These are phyloP conservation scores for Eucalyptus sideroxylon DNA, from an alignment of 345 rosid species.

Conservation along the genomic window DNA sequence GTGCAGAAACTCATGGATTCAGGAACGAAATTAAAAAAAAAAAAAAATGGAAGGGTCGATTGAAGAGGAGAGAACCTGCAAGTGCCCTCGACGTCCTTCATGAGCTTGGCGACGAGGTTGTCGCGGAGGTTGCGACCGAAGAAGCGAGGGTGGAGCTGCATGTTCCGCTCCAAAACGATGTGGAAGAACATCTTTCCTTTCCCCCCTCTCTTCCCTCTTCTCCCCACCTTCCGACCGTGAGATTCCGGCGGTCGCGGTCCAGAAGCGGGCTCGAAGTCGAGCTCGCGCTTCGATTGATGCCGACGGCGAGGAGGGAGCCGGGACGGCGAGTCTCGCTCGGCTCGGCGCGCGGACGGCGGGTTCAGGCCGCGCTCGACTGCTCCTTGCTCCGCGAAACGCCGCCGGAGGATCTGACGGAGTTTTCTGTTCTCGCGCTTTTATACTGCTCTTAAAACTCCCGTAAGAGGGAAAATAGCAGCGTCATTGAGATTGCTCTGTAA, in stretches of 20 bases:
- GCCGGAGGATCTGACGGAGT: neutral
- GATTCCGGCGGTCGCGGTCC: neutral
- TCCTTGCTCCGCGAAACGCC: neutral
- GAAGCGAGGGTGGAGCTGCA: slow-evolving; percentile 86
- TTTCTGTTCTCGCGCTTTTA: neutral
- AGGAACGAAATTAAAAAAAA: neutral
- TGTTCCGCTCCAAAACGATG: slow-evolving; percentile 76
- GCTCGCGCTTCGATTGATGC: neutral
- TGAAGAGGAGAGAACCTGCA: slow-evolving; percentile 42
- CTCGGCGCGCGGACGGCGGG: neutral
- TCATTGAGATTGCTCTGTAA: neutral
- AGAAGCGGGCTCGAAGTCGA: neutral
- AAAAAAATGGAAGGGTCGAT: neutral
- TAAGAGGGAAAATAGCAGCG: neutral
- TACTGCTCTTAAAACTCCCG: neutral
- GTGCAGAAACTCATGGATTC: neutral
- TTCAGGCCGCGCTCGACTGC: neutral
- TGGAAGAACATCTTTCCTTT: slow-evolving; percentile 62
- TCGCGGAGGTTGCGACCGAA: slow-evolving; percentile 85
- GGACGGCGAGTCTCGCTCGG: neutral
- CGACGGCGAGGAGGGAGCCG: neutral
- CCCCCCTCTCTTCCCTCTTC: neutral
- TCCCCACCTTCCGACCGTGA: neutral
- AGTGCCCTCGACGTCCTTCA: slow-evolving; percentile 97
- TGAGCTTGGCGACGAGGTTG: slow-evolving; percentile 69